These are phyloP conservation scores for Melaleuca alternifolia DNA, from an alignment of 345 rosid species.

Conservation along the genomic window DNA sequence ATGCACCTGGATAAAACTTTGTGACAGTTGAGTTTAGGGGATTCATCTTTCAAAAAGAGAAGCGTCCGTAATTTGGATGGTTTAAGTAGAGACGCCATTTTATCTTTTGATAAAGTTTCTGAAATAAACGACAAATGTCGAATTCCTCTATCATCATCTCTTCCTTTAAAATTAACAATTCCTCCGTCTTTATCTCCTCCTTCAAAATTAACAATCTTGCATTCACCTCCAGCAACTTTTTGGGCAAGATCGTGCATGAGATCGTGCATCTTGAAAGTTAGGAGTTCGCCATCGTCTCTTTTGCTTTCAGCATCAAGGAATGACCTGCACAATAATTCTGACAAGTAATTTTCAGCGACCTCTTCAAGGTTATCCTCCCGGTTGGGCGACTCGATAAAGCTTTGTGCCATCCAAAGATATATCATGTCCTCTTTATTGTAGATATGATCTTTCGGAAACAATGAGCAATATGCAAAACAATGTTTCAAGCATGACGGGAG, in stretches of 20 bases:
- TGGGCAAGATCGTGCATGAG: background rate
- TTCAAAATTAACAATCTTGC: background rate
- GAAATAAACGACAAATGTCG: background rate
- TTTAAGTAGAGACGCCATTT: background rate
- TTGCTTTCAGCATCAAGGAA: background rate
- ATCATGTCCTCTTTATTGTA: too few relatives aligned
- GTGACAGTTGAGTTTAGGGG: background rate
- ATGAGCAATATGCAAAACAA: background rate
- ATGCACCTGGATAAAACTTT: background rate
- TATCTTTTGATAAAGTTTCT: accelerated
- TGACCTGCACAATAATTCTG: background rate
- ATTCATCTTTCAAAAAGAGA: background rate
- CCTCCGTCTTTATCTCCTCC: too few relatives aligned
- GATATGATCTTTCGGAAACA: too few relatives aligned
- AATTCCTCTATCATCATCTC: too few relatives aligned
- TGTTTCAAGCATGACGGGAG: background rate
- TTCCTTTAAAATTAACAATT: too few relatives aligned
- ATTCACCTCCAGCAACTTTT: background rate
- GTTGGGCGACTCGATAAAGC: too few relatives aligned
- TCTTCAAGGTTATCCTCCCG: too few relatives aligned
- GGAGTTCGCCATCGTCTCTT: accelerated
- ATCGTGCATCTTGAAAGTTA: background rate
- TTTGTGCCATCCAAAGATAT: too few relatives aligned
- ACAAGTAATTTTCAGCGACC: accelerated
- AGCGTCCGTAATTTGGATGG: background rate